Evolutionary conservation across 2,329 filamentous ascomycete genomes (phyloP).

Genomic region (Beauveria medogensis): DNA sequence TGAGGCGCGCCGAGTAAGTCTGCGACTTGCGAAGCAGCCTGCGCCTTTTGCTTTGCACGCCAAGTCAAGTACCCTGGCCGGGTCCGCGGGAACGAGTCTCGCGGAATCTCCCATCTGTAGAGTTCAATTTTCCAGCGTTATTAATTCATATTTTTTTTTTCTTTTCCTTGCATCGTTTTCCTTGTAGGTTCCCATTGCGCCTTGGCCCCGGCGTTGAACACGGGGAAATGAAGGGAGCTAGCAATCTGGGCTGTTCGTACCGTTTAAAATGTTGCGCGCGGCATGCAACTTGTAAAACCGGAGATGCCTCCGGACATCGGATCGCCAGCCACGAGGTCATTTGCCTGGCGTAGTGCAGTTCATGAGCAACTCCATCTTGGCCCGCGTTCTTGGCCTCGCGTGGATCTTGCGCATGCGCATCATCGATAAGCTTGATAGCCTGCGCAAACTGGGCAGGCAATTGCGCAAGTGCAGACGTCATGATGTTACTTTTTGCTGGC

Average conservation of each 20-base stretch:
- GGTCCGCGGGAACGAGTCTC: conserved; percentile 64
- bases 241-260: conserved; percentile 19
- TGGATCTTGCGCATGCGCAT: conserved; percentile 40
- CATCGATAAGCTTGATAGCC: conserved; percentile 63
- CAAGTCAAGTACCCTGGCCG: conserved; percentile 72
- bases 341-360: conserved; percentile 73
- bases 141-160: not conserved
- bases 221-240: too few species aligned
- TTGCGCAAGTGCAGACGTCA: conserved; percentile 17
- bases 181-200: too few species aligned
- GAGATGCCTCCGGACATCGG: conserved; percentile 54
- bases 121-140: not conserved
- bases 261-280: conserved; percentile 78
- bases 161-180: too few species aligned
- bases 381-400: conserved; percentile 25
- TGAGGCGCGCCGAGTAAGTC: conserved; percentile 38
- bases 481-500: not conserved
- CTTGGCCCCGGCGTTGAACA: too few species aligned
- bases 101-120: conserved; percentile 67
- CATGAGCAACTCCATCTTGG: conserved; percentile 52
- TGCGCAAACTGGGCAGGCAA: conserved; percentile 34
- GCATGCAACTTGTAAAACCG: conserved; percentile 64
- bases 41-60: conserved; percentile 65
- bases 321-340: conserved; percentile 67
- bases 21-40: conserved; percentile 46